Evolutionary conservation across 2,329 filamentous ascomycete species (phyloP).

Genomic region (Aureobasidium leucospermi): DNA sequence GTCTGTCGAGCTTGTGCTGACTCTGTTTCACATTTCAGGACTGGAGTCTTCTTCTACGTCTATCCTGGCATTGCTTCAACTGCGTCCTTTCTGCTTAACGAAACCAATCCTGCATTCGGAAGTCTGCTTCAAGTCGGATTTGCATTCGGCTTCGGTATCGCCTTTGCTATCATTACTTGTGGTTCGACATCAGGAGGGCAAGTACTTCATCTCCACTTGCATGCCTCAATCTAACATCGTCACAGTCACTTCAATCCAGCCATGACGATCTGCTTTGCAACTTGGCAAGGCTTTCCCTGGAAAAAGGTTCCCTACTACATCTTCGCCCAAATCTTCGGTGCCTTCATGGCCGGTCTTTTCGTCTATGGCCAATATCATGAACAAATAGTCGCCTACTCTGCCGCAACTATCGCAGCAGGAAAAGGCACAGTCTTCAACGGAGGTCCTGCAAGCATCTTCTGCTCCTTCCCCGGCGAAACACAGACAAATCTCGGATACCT

Average conservation of each 20-base stretch:
- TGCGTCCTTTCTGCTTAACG: slow-evolving; percentile 44
- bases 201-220: slow-evolving; percentile 16
- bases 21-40: background rate
- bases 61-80: slow-evolving; percentile 47
- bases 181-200: slow-evolving; percentile 44
- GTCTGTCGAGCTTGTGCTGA: background rate
- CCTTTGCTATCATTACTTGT: slow-evolving; percentile 52
- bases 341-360: slow-evolving; percentile 49
- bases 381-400: slow-evolving; percentile 38
- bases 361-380: slow-evolving; percentile 52
- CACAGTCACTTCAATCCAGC: slow-evolving; percentile 26
- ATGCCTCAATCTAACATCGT: background rate
- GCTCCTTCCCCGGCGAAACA: slow-evolving; percentile 43
- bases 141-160: slow-evolving; percentile 51
- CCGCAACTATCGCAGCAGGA: slow-evolving; percentile 32
- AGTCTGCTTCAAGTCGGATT: slow-evolving; percentile 49
- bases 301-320: slow-evolving; percentile 52
- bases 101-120: slow-evolving; percentile 38
- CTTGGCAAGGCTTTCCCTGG: slow-evolving; percentile 51
- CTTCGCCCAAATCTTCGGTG: slow-evolving; percentile 48
- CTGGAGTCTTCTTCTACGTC: slow-evolving; percentile 19
- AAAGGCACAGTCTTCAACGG: slow-evolving; percentile 37
- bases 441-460: slow-evolving; percentile 49
- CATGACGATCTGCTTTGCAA: slow-evolving; percentile 34
- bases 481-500: slow-evolving; percentile 50